Evolutionary conservation across 345 rosid genomes (phyloP).

Genomic region (Hibiscus trionum): DNA sequence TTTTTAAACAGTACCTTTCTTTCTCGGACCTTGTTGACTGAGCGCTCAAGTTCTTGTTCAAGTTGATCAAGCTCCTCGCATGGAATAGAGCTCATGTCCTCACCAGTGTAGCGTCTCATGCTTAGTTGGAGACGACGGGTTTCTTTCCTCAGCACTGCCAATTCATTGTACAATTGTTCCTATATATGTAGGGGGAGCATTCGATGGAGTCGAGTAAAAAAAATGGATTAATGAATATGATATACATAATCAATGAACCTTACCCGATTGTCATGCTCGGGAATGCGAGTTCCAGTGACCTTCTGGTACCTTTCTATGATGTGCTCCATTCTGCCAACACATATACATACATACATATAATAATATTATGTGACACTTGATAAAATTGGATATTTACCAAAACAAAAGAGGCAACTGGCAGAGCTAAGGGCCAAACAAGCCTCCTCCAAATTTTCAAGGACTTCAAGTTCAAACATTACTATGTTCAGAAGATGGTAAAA

Average conservation of each 20-base stretch:
- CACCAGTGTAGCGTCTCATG: slow-evolving; percentile 53
- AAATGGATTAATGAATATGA: neutral
- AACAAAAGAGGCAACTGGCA: too few species aligned
- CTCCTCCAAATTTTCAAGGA: too few species aligned
- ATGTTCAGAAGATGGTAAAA: too few species aligned
- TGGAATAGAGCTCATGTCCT: slow-evolving; percentile 48
- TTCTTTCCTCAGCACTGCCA: slow-evolving; percentile 49
- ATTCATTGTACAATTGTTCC: slow-evolving; percentile 49
- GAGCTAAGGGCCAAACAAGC: too few species aligned
- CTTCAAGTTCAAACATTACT: too few species aligned
- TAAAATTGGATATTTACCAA: too few species aligned
- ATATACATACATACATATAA: too few species aligned
- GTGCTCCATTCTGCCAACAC: slow-evolving; percentile 46
- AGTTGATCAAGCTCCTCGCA: slow-evolving; percentile 43
- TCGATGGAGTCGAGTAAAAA: too few species aligned
- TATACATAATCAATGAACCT: neutral
- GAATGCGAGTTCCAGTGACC: slow-evolving; percentile 38
- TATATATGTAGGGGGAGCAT: neutral
- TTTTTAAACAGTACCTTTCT: slow-evolving; percentile 42
- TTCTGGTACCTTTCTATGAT: slow-evolving; percentile 48
- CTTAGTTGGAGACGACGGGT: slow-evolving; percentile 48
- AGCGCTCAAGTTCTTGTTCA: slow-evolving; percentile 56
- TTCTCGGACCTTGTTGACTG: slow-evolving; percentile 58
- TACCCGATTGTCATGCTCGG: slow-evolving; percentile 51
- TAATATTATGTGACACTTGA: too few species aligned